Evolutionary conservation across 1,139 yeast genomes (phyloP).

Genomic region (Geotrichum fermentans): DNA sequence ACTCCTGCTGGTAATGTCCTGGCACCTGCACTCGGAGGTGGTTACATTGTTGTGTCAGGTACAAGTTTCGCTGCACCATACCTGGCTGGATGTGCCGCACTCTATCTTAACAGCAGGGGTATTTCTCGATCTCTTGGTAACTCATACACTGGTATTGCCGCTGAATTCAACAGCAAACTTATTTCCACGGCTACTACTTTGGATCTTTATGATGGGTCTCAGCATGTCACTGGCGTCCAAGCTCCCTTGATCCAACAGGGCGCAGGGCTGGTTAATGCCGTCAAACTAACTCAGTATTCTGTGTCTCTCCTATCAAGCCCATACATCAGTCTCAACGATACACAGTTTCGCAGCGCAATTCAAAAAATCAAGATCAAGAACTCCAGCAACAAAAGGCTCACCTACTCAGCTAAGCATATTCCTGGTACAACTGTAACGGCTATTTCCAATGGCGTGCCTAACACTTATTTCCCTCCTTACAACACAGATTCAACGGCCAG

Average conservation of each 20-base stretch:
- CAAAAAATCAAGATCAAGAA: slow-evolving; percentile 23
- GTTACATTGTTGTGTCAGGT: slow-evolving; percentile 13
- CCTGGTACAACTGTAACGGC: slow-evolving; percentile 11
- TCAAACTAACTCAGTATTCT: slow-evolving; percentile 38
- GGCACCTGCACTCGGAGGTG: slow-evolving; percentile 6
- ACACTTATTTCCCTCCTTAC: slow-evolving; percentile 10
- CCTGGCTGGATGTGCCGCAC: slow-evolving; percentile 26
- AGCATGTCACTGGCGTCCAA: slow-evolving; percentile 1
- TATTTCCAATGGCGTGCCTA: neutral
- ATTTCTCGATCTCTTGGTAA: slow-evolving; percentile 14
- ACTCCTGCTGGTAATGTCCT: slow-evolving; percentile 25
- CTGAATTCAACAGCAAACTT: slow-evolving; percentile 14
- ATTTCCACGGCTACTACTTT: slow-evolving; percentile 20
- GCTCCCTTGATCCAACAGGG: slow-evolving; percentile 28
- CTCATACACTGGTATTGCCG: slow-evolving; percentile 11
- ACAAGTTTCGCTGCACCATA: slow-evolving; percentile 25
- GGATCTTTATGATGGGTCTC: slow-evolving; percentile 16
- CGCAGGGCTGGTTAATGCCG: slow-evolving; percentile 36
- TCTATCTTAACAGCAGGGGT: slow-evolving; percentile 21
- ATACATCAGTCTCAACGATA: slow-evolving; percentile 24
- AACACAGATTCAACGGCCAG: neutral
- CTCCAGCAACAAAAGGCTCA: slow-evolving; percentile 17
- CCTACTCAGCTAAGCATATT: slow-evolving; percentile 19
- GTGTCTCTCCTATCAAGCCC: slow-evolving; percentile 25
- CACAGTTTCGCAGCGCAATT: slow-evolving; percentile 19